Conservation (phyloP, 2,329 filamentous ascomycete genomes). For the Fusarium ramigenum region DNA sequence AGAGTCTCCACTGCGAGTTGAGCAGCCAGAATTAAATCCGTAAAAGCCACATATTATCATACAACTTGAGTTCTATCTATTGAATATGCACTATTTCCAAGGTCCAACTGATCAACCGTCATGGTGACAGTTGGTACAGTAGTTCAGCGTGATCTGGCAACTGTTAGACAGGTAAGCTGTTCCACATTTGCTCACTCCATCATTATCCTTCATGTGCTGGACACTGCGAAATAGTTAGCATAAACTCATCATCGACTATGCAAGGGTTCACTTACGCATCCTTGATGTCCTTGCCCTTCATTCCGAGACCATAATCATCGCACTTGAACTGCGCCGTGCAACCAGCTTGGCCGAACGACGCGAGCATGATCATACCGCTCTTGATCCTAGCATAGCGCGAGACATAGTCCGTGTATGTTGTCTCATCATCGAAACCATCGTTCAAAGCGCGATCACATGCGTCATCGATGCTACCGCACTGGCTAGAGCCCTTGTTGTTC, state of each 20-base stretch:
- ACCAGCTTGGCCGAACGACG: conserved; percentile 19
- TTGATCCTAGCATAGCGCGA: conserved; percentile 14
- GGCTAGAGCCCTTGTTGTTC: conserved; percentile 28
- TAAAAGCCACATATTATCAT: no score
- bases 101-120: no score
- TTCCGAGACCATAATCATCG: conserved; percentile 25
- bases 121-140: conserved; percentile 26
- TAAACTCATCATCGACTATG: no score
- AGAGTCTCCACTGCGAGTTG: no score
- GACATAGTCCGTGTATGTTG: conserved; percentile 13
- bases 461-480: conserved; percentile 26
- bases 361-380: conserved; percentile 1
- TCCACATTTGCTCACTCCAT: conserved; percentile 23
- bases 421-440: conserved; percentile 11
- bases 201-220: conserved; percentile 23
- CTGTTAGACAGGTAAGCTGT: conserved; percentile 26
- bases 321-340: conserved; percentile 23
- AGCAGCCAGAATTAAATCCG: no score
- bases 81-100: no score
- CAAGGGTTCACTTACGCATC: conserved; percentile 7
- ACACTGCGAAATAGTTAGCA: not conserved
- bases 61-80: no score
- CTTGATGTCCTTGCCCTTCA: conserved; percentile 30
- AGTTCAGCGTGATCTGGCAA: conserved; percentile 19
- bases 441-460: conserved; percentile 23